A percentile compares a stretch with the other conserved stretches of the same genome.
Conservation (phyloP, 495 filamentous ascomycete species). For the Hypoxylon lienhwacheense region DNA sequence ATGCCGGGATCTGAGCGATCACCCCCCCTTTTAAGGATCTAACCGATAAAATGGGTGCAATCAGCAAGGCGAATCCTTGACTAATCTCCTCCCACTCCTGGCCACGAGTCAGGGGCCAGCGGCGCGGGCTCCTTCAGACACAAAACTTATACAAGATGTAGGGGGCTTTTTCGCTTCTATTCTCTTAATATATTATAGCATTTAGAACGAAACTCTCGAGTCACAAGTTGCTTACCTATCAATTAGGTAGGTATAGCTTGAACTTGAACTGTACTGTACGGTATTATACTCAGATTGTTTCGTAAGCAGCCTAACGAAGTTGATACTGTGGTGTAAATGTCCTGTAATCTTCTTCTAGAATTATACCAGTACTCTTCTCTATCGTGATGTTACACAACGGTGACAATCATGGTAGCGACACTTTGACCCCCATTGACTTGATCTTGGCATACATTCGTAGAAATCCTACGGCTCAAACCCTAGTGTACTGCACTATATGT, state of each 20-base stretch:
- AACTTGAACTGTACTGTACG: neutral
- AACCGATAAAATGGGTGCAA: slow-evolving; percentile 32
- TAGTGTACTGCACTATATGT: neutral
- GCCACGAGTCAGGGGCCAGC: slow-evolving; percentile 16
- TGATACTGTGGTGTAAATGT: neutral
- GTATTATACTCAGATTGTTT: slow-evolving; percentile 1
- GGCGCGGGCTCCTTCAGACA: slow-evolving; percentile 15
- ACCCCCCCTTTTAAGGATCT: slow-evolving; percentile 29
- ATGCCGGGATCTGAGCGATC: slow-evolving; percentile 31
- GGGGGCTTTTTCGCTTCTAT: no score
- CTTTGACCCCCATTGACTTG: slow-evolving; percentile 12
- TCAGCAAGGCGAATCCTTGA: slow-evolving; percentile 17
- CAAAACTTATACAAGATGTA: slow-evolving; percentile 19
- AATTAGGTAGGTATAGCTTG: no score
- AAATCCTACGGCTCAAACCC: no score
- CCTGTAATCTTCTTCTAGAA: neutral
- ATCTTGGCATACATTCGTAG: no score
- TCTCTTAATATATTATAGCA: no score
- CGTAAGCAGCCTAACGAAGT: no score
- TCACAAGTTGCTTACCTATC: no score
- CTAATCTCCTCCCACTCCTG: slow-evolving; percentile 11
- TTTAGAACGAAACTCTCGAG: no score
- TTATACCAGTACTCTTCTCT: neutral
- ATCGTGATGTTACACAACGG: neutral
- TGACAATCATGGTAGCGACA: neutral